Conservation (phyloP, 208 protist species). For the Lotmaria passim region DNA sequence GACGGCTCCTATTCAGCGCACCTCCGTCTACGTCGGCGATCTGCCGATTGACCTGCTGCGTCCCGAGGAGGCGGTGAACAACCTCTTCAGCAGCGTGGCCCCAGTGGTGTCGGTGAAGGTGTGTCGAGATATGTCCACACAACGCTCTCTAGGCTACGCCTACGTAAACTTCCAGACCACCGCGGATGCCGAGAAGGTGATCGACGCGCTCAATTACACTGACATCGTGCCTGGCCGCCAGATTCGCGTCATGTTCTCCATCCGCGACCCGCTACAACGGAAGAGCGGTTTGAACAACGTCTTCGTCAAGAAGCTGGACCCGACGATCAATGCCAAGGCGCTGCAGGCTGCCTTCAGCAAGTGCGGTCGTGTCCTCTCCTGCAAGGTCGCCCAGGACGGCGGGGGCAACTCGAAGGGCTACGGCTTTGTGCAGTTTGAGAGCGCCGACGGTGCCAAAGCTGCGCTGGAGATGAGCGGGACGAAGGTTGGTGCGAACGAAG, state of each 20-base stretch:
- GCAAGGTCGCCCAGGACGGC: slow-evolving; percentile 85
- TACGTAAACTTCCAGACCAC: slow-evolving; percentile 98
- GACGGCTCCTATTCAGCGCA: slow-evolving; percentile 27
- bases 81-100: slow-evolving; percentile 94
- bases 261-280: slow-evolving; percentile 94
- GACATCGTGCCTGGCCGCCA: slow-evolving; percentile 79
- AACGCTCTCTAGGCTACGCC: slow-evolving; percentile 95
- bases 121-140: slow-evolving; percentile 94
- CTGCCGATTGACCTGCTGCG: slow-evolving; percentile 84
- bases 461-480: slow-evolving; percentile 94
- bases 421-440: slow-evolving; percentile 98
- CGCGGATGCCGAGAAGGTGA: slow-evolving; percentile 94
- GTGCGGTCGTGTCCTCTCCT: slow-evolving; percentile 96
- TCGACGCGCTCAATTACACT: slow-evolving; percentile 96
- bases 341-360: slow-evolving; percentile 94
- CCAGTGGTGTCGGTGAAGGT: slow-evolving; percentile 95
- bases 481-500: slow-evolving; percentile 77
- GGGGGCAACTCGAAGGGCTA: slow-evolving; percentile 90
- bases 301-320: slow-evolving; percentile 96
- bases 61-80: slow-evolving; percentile 89
- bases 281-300: slow-evolving; percentile 95
- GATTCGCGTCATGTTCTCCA: slow-evolving; percentile 97
- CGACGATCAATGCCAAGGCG: slow-evolving; percentile 89
- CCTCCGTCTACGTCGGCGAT: slow-evolving; percentile 96
- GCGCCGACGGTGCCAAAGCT: slow-evolving; percentile 83